A percentile compares a stretch with the other conserved stretches of the same genome.
phyloP scores from a whole-genome alignment of 139 green algal genomes.

The Micractinium conductrix region DNA sequence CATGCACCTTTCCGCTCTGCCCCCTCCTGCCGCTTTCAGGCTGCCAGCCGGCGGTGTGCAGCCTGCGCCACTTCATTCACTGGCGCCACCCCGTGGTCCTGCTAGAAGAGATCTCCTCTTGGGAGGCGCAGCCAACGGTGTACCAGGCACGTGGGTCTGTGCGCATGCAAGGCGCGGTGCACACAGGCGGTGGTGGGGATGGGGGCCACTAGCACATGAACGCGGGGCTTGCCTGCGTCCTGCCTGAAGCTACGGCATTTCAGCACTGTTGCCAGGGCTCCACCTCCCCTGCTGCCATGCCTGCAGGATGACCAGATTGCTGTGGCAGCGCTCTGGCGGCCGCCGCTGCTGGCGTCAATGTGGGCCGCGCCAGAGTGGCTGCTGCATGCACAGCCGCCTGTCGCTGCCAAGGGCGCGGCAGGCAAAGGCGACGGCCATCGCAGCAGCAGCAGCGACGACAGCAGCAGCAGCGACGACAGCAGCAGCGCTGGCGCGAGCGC shows the following conservation, averaged over 20 bases:
- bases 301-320: slow-evolving; percentile 60
- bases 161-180: not conserved
- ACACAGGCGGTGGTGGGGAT: no score
- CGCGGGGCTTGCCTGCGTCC: not conserved
- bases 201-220: no score
- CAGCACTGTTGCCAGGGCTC: not conserved
- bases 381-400: not conserved
- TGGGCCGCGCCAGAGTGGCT: slow-evolving; percentile 51
- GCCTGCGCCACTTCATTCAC: slow-evolving; percentile 58
- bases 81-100: slow-evolving; percentile 65
- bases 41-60: slow-evolving; percentile 28
- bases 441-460: slow-evolving; percentile 15
- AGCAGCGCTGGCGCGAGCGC: slow-evolving; percentile 14
- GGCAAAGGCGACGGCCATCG: not conserved
- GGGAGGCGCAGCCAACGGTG: slow-evolving; percentile 3
- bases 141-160: slow-evolving; percentile 12
- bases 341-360: not conserved
- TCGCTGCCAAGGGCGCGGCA: not conserved
- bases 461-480: not conserved
- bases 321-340: slow-evolving; percentile 49
- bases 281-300: not conserved
- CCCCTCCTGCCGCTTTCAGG: slow-evolving; percentile 3
- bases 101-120: slow-evolving; percentile 44
- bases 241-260: not conserved
- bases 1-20: not conserved